Evolutionary conservation across 1,284 basidiomycete species (phyloP).

Genomic region (Heterobasidion irregulare): DNA sequence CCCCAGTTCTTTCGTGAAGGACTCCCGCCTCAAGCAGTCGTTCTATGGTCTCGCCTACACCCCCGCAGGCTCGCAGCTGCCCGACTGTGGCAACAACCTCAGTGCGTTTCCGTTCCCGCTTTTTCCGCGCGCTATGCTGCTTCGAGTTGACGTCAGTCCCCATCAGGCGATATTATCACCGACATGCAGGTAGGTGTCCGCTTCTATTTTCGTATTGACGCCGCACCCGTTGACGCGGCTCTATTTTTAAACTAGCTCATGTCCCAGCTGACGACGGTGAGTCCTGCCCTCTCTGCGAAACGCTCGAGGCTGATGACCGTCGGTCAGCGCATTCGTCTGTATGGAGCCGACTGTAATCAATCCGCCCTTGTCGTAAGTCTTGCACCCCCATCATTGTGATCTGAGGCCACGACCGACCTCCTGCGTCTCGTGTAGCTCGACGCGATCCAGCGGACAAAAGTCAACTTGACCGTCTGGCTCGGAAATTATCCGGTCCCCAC

Average conservation of each 20-base stretch:
- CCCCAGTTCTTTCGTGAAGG: slow-evolving; percentile 57
- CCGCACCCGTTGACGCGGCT: slow-evolving; percentile 1
- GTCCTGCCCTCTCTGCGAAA: slow-evolving; percentile 5
- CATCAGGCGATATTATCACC: slow-evolving; percentile 31
- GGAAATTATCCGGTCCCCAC: slow-evolving; percentile 67
- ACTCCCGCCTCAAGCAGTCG: slow-evolving; percentile 48
- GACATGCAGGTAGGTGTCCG: slow-evolving; percentile 37
- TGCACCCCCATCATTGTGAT: not conserved
- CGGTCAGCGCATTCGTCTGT: slow-evolving; percentile 41
- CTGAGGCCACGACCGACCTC: not conserved
- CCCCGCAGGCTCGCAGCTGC: slow-evolving; percentile 45
- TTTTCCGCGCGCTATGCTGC: not conserved
- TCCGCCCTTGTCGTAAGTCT: slow-evolving; percentile 38
- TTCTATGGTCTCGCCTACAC: slow-evolving; percentile 77
- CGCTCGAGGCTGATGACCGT: not conserved
- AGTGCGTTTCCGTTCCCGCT: slow-evolving; percentile 22
- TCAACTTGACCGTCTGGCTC: slow-evolving; percentile 81
- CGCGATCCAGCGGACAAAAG: slow-evolving; percentile 84
- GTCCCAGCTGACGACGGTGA: slow-evolving; percentile 44
- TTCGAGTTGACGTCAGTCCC: not conserved
- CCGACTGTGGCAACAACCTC: slow-evolving; percentile 39
- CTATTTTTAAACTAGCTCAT: slow-evolving; percentile 28
- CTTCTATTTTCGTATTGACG: not conserved
- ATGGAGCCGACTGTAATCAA: slow-evolving; percentile 54
- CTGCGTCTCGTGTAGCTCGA: slow-evolving; percentile 38